A percentile compares a stretch with the other conserved stretches of the same genome.
These are phyloP conservation scores for Jacaranda mimosifolia DNA, from an alignment of 257 asterid genomes.

Conservation along the genomic window DNA sequence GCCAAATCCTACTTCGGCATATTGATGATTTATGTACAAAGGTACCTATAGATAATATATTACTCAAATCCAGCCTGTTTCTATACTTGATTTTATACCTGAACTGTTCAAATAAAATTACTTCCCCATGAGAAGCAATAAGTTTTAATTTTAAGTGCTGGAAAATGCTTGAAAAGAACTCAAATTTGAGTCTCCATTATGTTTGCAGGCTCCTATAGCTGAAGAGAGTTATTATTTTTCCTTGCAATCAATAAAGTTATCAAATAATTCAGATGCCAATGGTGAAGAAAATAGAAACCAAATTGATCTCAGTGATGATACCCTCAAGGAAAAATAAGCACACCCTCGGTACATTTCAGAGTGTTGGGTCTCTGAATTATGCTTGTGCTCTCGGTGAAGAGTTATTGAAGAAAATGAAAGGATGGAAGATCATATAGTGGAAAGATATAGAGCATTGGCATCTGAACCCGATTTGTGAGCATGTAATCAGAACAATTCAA, in stretches of 20 bases:
- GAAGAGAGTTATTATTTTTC: no score
- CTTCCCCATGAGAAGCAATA: not conserved
- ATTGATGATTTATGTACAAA: conserved; percentile 59
- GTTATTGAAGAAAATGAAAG: conserved; percentile 48
- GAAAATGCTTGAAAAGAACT: conserved; percentile 17
- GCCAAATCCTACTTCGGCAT: conserved; percentile 63
- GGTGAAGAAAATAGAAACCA: conserved; percentile 35
- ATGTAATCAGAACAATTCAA: conserved; percentile 53
- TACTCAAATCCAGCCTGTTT: not conserved
- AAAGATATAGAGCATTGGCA: conserved; percentile 59
- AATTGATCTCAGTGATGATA: conserved; percentile 48
- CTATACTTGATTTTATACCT: not conserved
- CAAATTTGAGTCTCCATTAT: not conserved
- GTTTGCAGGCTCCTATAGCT: conserved; percentile 65
- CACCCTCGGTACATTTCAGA: conserved; percentile 49
- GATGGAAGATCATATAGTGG: conserved; percentile 68
- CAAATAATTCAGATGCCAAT: conserved; percentile 10
- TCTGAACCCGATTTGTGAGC: conserved; percentile 59
- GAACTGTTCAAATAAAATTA: not conserved
- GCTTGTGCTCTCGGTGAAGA: conserved; percentile 53
- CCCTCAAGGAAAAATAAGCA: conserved; percentile 53
- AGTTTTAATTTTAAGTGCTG: not conserved
- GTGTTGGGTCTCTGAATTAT: conserved; percentile 46
- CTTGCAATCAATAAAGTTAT: conserved; percentile 38
- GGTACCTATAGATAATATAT: conserved; percentile 49